These are phyloP conservation scores for Pichia sp. DNA, from an alignment of 1,139 yeast genomes.

Conservation along the genomic window DNA sequence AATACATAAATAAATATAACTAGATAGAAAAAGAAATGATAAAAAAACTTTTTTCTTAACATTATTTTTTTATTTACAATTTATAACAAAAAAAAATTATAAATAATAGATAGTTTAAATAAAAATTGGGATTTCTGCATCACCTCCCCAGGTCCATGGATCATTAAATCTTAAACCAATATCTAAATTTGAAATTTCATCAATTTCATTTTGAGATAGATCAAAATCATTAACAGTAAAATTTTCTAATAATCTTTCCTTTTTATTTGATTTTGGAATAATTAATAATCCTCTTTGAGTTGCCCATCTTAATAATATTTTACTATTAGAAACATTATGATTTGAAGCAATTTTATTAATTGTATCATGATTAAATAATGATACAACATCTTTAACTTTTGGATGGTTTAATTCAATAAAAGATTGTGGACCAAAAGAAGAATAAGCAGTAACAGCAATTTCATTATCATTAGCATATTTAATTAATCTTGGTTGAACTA, in stretches of 20 bases:
- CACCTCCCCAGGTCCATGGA: constrained; percentile 61
- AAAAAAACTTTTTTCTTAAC: too few relatives aligned
- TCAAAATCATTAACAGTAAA: constrained; percentile 52
- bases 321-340: constrained; percentile 49
- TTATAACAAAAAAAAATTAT: too few relatives aligned
- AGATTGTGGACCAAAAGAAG: constrained; percentile 78
- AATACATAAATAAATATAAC: neutral
- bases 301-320: constrained; percentile 75
- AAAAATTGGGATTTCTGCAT: constrained; percentile 44
- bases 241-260: constrained; percentile 54
- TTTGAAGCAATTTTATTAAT: constrained; percentile 48
- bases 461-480: constrained; percentile 55
- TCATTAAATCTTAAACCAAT: constrained; percentile 74
- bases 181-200: constrained; percentile 51
- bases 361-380: constrained; percentile 49
- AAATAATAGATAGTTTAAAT: constrained; percentile 12
- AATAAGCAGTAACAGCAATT: constrained; percentile 75
- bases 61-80: too few relatives aligned
- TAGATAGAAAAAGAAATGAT: too few relatives aligned
- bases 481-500: constrained; percentile 67
- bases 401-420: constrained; percentile 56
- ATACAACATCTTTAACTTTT: constrained; percentile 46
- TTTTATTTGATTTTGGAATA: constrained; percentile 68
- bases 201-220: constrained; percentile 46
- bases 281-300: constrained; percentile 67